Evolutionary conservation across 2,329 filamentous ascomycete genomes (phyloP).

Genomic region (Aspergillus thermomutatus): DNA sequence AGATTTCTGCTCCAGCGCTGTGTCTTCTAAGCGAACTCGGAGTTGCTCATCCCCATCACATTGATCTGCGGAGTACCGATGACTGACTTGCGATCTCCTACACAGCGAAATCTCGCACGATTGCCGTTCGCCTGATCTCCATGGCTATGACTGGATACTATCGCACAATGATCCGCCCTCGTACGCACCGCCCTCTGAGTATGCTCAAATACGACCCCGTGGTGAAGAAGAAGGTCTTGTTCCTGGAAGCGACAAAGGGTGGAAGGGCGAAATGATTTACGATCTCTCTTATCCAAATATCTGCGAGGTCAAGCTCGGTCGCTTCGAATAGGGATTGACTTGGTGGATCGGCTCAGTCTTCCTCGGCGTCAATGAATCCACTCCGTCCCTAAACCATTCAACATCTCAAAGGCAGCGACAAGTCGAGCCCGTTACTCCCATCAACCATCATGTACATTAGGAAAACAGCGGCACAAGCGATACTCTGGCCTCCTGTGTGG

Average conservation of each 20-base stretch:
- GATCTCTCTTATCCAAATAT: not conserved
- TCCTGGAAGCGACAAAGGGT: constrained; percentile 87
- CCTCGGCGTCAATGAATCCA: not conserved
- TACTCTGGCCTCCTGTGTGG: constrained; percentile 1
- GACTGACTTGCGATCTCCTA: constrained; percentile 7
- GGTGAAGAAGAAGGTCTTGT: constrained; percentile 92
- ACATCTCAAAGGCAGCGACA: not conserved
- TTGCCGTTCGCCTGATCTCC: constrained; percentile 89
- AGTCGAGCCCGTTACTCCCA: not conserved
- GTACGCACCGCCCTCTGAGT: constrained; percentile 77
- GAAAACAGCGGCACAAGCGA: constrained; percentile 9
- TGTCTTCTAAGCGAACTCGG: not conserved
- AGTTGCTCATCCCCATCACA: not conserved
- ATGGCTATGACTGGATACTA: constrained; percentile 99
- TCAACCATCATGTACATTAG: constrained; percentile 21
- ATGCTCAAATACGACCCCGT: constrained; percentile 99
- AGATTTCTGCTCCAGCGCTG: not conserved
- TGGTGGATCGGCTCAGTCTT: not conserved
- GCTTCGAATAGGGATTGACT: not conserved
- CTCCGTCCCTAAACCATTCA: not conserved
- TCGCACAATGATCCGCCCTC: constrained; percentile 82
- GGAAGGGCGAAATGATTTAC: constrained; percentile 47
- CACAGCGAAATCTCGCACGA: constrained; percentile 82
- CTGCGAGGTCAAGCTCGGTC: not conserved
- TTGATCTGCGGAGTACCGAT: not conserved